Evolutionary conservation across 1,139 yeast genomes (phyloP), one percentile per base, ranked within the genome.

Genomic region (Meyerozyma sp.): DNA sequence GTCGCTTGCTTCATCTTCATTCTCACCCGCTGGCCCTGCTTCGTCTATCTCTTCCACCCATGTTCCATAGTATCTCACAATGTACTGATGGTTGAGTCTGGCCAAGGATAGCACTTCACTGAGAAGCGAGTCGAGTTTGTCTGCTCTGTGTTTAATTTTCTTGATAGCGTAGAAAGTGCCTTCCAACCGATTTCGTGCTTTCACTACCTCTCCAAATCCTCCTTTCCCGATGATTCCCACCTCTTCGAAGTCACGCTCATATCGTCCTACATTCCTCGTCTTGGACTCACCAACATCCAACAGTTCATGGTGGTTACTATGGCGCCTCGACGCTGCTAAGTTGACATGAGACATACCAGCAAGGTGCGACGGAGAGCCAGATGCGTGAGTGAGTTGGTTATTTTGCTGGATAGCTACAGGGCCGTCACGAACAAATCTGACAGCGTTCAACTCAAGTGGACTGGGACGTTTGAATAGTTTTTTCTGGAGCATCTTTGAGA

Each of bases 201-300:
- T 91, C 14, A 93, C 96, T 10, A 94, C 99, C 59, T 91, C 96
- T 8, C 98, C 99, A 66, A 85, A 94, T 0, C 95, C 98, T 29
- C 99, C 99, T 55, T 84, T 81, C 2, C 99, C 98, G n/a, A 94
- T 65, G 21, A 82, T 78, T 0, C 94, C 94, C 39, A 90, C 85
- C 59, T 93, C 98, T 62, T 93, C 98, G 62, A 94, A 94, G 59
- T 94, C 98, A 46, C 77, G 57, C 40, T 65, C 71, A 44, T 72
- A 73, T 40, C 78, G 47, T 2, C 73, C 72, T 37, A 62, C 51
- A 29, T 52, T 54, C 35, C 50, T 42, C 10, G 42, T 41, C 11
- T 25, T 40, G 41, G 8, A 43, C 34, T 7, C 49, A 45, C n/a
- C 37, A 18, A 32, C 21, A 32, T 9, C 34, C 35, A 23, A 32